Conservation (phyloP, 2,329 filamentous ascomycete species). For the Fusarium duplospermum region DNA sequence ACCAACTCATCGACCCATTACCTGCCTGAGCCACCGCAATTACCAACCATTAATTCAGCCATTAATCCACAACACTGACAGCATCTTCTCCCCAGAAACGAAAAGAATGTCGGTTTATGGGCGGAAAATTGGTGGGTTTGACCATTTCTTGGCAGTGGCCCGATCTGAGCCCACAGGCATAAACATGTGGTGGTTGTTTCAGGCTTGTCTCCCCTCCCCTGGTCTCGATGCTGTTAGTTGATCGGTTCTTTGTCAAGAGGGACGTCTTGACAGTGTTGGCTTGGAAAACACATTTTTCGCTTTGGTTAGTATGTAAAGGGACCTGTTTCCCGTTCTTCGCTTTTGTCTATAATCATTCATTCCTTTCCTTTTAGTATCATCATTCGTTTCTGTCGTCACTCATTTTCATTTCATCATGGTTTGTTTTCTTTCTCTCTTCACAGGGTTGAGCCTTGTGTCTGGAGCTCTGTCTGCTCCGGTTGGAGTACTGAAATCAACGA, state of each 20-base stretch:
- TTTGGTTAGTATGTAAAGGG: neutral
- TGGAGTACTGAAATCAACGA: neutral
- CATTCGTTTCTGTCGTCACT: neutral
- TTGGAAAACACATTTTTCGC: neutral
- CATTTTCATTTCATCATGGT: neutral
- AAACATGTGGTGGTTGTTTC: neutral
- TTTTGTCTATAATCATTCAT: neutral
- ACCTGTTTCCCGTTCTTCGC: neutral
- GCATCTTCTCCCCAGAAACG: neutral
- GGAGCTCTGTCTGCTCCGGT: neutral
- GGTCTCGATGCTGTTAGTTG: neutral
- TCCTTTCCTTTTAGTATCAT: neutral
- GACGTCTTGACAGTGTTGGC: neutral
- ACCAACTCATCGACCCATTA: neutral
- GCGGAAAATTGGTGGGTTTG: neutral
- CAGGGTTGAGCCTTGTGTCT: neutral
- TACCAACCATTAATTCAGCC: neutral
- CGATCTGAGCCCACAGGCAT: neutral
- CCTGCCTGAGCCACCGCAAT: neutral
- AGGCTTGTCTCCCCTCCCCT: neutral
- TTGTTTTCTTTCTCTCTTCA: neutral
- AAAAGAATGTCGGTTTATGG: neutral
- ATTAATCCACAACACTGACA: neutral
- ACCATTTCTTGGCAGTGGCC: neutral
- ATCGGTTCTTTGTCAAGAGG: neutral